Percentiles rank a stretch among this genome's conserved stretches.
These are phyloP conservation scores for Fusarium falciforme DNA, from an alignment of 2,329 filamentous ascomycete species.

Conservation along the genomic window DNA sequence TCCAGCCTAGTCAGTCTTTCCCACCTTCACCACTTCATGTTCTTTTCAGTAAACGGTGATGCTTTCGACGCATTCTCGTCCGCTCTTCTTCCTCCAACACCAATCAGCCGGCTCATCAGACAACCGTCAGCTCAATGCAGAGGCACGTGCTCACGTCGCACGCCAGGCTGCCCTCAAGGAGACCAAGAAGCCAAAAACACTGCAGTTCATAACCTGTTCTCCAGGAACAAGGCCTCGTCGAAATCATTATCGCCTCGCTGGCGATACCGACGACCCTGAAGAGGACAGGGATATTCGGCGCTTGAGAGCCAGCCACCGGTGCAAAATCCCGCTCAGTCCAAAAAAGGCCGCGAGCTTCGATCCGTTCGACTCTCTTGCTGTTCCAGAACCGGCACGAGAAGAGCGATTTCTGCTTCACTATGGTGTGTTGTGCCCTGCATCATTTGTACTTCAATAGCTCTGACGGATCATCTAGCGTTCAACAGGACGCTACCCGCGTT, in stretches of 20 bases:
- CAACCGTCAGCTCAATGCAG: not conserved
- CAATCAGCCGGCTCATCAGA: not conserved
- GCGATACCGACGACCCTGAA: not conserved
- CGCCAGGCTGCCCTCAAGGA: not conserved
- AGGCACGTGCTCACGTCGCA: not conserved
- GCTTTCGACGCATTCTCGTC: not conserved
- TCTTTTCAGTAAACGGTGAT: not conserved
- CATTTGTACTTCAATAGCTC: not conserved
- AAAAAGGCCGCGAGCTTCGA: not conserved
- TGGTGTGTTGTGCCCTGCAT: not conserved
- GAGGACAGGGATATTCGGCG: not conserved
- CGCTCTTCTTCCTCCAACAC: not conserved
- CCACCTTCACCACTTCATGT: not conserved
- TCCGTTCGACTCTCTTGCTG: not conserved
- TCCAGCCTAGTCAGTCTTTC: not conserved
- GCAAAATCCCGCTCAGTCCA: not conserved
- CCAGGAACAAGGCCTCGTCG: not conserved
- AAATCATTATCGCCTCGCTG: not conserved
- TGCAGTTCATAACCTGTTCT: not conserved
- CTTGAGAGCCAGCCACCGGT: not conserved
- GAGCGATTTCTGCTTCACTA: not conserved
- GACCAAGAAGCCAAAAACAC: not conserved
- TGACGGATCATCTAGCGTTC: not conserved
- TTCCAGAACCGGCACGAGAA: not conserved
- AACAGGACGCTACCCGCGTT: not conserved